A percentile compares a stretch with the other conserved stretches of the same genome.
phyloP scores from a whole-genome alignment of 2,329 filamentous ascomycete genomes.

The Geosmithia flava region DNA sequence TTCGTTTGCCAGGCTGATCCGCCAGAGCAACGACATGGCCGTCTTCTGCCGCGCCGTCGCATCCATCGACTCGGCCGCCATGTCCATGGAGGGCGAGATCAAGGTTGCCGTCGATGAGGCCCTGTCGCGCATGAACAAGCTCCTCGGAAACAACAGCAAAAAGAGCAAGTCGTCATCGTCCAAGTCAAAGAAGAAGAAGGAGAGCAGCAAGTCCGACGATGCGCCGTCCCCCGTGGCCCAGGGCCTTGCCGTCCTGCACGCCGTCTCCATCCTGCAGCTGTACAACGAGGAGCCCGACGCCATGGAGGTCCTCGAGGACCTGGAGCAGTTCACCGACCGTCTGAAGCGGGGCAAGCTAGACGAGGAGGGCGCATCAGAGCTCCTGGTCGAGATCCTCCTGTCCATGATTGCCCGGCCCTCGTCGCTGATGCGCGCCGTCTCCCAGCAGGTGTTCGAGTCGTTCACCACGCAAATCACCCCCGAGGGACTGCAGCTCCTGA shows the following conservation, averaged over 20 bases:
- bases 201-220: too few species aligned
- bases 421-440: conserved; percentile 71
- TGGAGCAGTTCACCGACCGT: conserved; percentile 63
- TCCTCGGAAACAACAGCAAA: conserved; percentile 27
- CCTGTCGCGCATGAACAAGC: conserved; percentile 36
- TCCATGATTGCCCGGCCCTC: conserved; percentile 81
- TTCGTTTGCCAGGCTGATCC: conserved; percentile 44
- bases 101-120: conserved; percentile 39
- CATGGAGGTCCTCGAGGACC: conserved; percentile 67
- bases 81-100: conserved; percentile 43
- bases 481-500: conserved; percentile 54
- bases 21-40: conserved; percentile 36
- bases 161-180: conserved; percentile 15
- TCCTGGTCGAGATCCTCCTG: conserved; percentile 79
- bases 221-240: conserved; percentile 25
- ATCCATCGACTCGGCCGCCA: conserved; percentile 37
- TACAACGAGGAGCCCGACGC: conserved; percentile 86
- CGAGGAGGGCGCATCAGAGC: conserved; percentile 45
- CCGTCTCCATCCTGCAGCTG: conserved; percentile 73
- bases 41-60: conserved; percentile 41
- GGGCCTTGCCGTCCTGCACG: conserved; percentile 70
- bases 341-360: conserved; percentile 34
- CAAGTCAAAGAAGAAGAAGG: conserved; percentile 10
- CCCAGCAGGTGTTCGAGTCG: conserved; percentile 75
- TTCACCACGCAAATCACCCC: conserved; percentile 66